Percentiles rank a stretch among this genome's conserved stretches.
Conservation (phyloP, 371 early-diverging fungal species). For the Caulochytrium protostelioides region DNA sequence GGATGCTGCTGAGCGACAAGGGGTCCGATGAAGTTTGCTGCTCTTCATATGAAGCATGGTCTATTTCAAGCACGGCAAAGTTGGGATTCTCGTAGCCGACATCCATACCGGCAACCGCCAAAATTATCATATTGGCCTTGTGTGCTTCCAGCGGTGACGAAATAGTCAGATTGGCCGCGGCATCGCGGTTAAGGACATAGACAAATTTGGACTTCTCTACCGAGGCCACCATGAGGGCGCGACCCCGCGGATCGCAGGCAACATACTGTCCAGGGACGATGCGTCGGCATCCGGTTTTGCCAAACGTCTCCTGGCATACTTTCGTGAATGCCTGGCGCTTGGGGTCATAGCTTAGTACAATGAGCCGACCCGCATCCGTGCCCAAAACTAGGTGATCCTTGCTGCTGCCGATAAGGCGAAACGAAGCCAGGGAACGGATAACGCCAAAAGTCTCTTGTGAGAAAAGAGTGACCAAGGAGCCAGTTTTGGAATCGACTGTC, state of each 20-base stretch:
- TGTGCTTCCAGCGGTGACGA: slow-evolving; percentile 91
- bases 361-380: slow-evolving; percentile 76
- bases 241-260: slow-evolving; percentile 85
- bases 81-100: slow-evolving; percentile 96
- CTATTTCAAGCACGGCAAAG: slow-evolving; percentile 79
- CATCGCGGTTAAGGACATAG: slow-evolving; percentile 83
- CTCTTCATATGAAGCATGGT: too few relatives aligned
- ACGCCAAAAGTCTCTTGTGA: slow-evolving; percentile 69
- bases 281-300: slow-evolving; percentile 78
- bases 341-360: slow-evolving; percentile 72
- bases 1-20: not conserved
- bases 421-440: slow-evolving; percentile 48
- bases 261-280: slow-evolving; percentile 87
- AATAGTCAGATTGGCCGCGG: slow-evolving; percentile 60
- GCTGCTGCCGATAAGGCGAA: slow-evolving; percentile 22
- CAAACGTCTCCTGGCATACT: slow-evolving; percentile 83
- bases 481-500: slow-evolving; percentile 51
- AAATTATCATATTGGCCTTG: slow-evolving; percentile 51
- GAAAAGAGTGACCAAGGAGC: slow-evolving; percentile 43
- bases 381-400: slow-evolving; percentile 78
- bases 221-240: slow-evolving; percentile 86
- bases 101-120: slow-evolving; percentile 66
- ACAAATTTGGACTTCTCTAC: slow-evolving; percentile 87
- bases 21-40: too few relatives aligned
- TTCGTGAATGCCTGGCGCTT: slow-evolving; percentile 46